Evolutionary conservation across 1,139 yeast species (phyloP), one percentile per base, ranked within the genome.

Genomic region (Sugiyamaella novakii): DNA sequence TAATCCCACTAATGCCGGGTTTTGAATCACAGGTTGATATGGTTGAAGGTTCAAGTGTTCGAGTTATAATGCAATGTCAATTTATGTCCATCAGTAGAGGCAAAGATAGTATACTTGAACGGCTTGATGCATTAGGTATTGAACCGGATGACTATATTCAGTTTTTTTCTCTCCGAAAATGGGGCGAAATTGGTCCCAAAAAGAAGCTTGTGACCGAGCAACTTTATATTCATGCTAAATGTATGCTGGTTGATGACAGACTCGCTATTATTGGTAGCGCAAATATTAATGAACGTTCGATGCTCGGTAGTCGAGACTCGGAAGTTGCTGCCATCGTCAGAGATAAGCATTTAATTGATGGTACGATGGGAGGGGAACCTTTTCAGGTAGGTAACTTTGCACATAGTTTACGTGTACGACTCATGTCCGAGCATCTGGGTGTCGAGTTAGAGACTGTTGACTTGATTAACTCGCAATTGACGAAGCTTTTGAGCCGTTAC

Each of bases 1-100:
- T 92, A 4, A 88, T 94, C 54, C 99, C 99, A 2, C 74, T 94
- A 59, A 88, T 92, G 95, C 99, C 99, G 1, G 99, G 98, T 0
- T 94, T 94, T 66, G 95, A 87, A 62, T 84, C 96, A 14, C 88
- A 89, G 58, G 95, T 94, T 29, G 98, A 92, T 65, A 81, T 87
- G 57, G 87, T 95, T 5, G 97, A 89, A 59, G 98, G 97, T 4
- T 85, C 96, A 0, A 81, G 96, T 18, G 92, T 94, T 5, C 79
- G 99, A 60, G 86, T 92, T 28, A 94, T 94, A 59, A 91, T 92
- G 95, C 95, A 91, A 70, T 89, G 98, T 64, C 98, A 94, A 68
- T 94, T 81, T 66, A 83, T 87, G 81, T 84, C 96, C 1, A 94
- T 94, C 38, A 87, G 96, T 1, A 79, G 96, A 64, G 98, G 98